Base-by-base conservation (phyloP, 1,284 basidiomycete species). In the Irpex sp. region DNA sequence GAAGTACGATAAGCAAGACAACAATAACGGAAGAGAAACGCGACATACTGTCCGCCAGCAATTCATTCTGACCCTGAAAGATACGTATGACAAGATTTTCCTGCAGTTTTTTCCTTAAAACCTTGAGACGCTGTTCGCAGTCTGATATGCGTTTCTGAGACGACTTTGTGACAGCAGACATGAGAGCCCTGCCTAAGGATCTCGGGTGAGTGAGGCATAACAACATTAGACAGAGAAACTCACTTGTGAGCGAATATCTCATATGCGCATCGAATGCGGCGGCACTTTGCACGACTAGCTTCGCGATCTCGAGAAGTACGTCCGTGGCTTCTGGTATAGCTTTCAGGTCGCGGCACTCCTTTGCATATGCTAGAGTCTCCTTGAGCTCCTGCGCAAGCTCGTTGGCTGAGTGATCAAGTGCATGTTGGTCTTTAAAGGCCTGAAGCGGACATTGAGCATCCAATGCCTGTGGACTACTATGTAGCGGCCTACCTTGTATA, bases 221-320 rank as follows among this genome's bases (percentile, higher is more conserved):
- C 13, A 19, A 15, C n/a, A 21, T n/a, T 19, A 47, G 17, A 3
- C 11, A 19, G 2, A 17, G 49, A 34, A 17, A 57, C 59, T 17
- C 13, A 64, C 63, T n/a, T 40, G 55, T 34, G 5, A 52, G 36
- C 1, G 48, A 47, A 19, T 60, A 36, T 26, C 59, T 62, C 52
- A 65, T 65, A 58, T 56, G 56, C 13, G 62, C 64, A 48, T 65
- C 64, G 17, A 65, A 51, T 7, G 61, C 58, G 2, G 61, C 44
- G 5, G 64, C 64, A 17, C 61, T 58, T 19, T 65, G 51, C 0
- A 59, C 61, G 31, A 62, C 58, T 13, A 59, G 36, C 26, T 49
- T 36, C 2, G 64, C 64, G 5, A 65, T 58, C 17, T 62, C 58
- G 13, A 47, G 58, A 5, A 65, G n/a, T 0, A 60, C 52, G 17